Evolutionary conservation across 83 land plant species (phyloP).

Genomic region (Thuja plicata): DNA sequence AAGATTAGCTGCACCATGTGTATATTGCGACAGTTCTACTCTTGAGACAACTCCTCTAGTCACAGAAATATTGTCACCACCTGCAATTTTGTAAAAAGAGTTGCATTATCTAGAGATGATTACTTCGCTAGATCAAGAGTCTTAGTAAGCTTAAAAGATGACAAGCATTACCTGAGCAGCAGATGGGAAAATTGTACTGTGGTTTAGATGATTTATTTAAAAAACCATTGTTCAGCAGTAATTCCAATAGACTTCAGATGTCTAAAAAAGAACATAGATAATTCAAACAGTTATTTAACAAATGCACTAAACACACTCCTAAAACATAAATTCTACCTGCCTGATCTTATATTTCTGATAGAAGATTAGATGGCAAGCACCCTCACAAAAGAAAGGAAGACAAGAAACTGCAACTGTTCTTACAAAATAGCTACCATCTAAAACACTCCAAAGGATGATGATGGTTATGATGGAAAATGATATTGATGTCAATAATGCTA

Average conservation of each 20-base stretch:
- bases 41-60: slow-evolving; percentile 95
- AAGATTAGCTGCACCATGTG: slow-evolving; percentile 88
- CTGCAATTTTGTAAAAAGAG: slow-evolving; percentile 29
- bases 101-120: neutral
- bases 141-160: neutral
- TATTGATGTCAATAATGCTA: neutral
- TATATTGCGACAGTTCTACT: slow-evolving; percentile 90
- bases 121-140: neutral
- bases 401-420: neutral
- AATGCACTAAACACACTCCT: neutral
- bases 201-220: neutral
- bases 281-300: neutral
- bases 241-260: neutral
- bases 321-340: neutral
- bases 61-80: slow-evolving; percentile 95
- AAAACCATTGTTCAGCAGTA: neutral
- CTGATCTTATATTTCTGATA: neutral
- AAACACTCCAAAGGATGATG: neutral
- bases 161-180: neutral
- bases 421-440: neutral
- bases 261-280: neutral
- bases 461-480: neutral
- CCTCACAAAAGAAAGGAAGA: neutral
- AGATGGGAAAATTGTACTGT: neutral
- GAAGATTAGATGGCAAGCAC: neutral